phyloP scores from a whole-genome alignment of 805 yeast genomes.

The Candida khao-thaluensis region DNA sequence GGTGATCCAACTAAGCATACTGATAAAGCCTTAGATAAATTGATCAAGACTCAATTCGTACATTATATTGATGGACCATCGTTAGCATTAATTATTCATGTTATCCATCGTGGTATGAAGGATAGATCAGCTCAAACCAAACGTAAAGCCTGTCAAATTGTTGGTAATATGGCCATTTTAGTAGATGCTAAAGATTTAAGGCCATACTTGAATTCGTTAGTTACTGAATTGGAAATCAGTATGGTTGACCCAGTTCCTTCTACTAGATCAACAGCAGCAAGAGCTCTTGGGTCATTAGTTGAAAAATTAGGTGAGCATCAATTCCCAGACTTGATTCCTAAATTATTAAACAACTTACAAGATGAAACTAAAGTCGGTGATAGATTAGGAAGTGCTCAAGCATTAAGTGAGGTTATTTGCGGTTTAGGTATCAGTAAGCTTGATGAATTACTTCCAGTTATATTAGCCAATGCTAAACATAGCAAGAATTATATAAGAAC shows the following conservation, averaged over 20 bases:
- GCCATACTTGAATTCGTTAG: conserved; percentile 77
- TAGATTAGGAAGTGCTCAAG: conserved; percentile 96
- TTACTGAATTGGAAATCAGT: conserved; percentile 82
- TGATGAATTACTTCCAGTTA: conserved; percentile 83
- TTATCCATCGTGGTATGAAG: conserved; percentile 90
- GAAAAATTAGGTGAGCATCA: conserved; percentile 95
- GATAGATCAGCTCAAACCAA: conserved; percentile 93
- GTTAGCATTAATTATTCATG: conserved; percentile 89
- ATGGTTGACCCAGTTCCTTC: conserved; percentile 99
- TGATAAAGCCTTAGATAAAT: conserved; percentile 79
- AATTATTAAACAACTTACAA: conserved; percentile 69
- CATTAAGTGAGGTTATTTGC: conserved; percentile 86
- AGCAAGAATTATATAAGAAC: conserved; percentile 76
- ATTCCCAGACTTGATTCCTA: conserved; percentile 88
- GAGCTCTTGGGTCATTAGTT: conserved; percentile 94
- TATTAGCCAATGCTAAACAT: conserved; percentile 68
- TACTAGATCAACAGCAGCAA: conserved; percentile 95
- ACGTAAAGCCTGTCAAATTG: conserved; percentile 94
- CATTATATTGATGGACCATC: conserved; percentile 99
- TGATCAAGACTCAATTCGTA: conserved; percentile 88
- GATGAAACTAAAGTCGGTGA: conserved; percentile 85
- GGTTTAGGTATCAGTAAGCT: conserved; percentile 87
- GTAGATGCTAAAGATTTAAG: conserved; percentile 84
- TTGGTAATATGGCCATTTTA: conserved; percentile 96
- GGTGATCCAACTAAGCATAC: conserved; percentile 94